Conservation (phyloP, 495 filamentous ascomycete species). For the Xylaria venustula region DNA sequence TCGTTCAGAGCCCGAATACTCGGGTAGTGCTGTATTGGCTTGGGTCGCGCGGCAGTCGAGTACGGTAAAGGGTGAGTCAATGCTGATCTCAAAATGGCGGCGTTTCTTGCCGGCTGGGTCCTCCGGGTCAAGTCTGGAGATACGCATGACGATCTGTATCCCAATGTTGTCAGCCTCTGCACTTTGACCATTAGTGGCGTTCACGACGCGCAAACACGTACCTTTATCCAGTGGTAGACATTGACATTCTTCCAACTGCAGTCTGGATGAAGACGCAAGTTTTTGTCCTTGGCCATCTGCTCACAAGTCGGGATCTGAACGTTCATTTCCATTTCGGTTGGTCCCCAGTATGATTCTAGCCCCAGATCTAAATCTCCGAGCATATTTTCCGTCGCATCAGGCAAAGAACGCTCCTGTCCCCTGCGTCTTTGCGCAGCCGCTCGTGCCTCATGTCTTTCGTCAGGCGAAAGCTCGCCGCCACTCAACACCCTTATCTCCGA, state of each 20-base stretch:
- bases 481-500: conserved; percentile 77
- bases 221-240: conserved; percentile 99
- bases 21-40: conserved; percentile 84
- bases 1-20: conserved; percentile 66
- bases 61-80: conserved; percentile 95
- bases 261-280: conserved; percentile 78
- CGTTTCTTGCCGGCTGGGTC: conserved; percentile 76
- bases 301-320: conserved; percentile 93
- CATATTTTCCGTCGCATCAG: conserved; percentile 62
- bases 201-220: conserved; percentile 37
- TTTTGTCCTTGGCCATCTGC: conserved; percentile 78
- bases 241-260: conserved; percentile 96
- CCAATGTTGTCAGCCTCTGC: conserved; percentile 22
- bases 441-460: conserved; percentile 44
- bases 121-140: conserved; percentile 79
- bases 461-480: conserved; percentile 66
- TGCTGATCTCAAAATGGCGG: conserved; percentile 97
- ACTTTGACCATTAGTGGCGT: background rate
- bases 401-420: conserved; percentile 39
- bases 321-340: conserved; percentile 96
- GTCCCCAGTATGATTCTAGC: conserved; percentile 66
- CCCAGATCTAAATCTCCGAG: conserved; percentile 74
- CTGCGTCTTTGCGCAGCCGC: conserved; percentile 38
- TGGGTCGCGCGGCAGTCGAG: conserved; percentile 92
- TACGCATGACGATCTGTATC: conserved; percentile 86